phyloP scores from a whole-genome alignment of 2,329 filamentous ascomycete genomes.

The Talaromyces sp. region DNA sequence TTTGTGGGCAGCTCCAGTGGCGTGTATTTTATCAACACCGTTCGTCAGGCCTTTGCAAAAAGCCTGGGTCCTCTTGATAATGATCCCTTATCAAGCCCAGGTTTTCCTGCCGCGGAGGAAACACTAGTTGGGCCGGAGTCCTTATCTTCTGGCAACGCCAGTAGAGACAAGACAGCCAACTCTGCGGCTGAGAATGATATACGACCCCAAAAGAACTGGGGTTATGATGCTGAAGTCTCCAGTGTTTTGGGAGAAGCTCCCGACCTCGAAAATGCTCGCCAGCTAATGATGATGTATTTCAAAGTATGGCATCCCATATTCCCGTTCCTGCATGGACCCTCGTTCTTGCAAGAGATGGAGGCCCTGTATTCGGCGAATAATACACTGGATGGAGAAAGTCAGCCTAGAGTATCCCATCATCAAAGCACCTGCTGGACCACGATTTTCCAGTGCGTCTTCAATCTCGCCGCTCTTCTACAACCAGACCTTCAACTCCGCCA shows the following conservation, averaged over 20 bases:
- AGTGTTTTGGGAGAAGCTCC: constrained; percentile 24
- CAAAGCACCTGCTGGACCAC: constrained; percentile 27
- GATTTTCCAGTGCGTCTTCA: constrained; percentile 50
- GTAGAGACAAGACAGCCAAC: constrained; percentile 3
- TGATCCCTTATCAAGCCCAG: constrained; percentile 14
- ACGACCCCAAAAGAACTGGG: constrained; percentile 18
- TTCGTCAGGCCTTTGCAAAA: constrained; percentile 47
- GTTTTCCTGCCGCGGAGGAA: constrained; percentile 27
- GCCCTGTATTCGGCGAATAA: constrained; percentile 31
- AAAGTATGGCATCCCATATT: constrained; percentile 51
- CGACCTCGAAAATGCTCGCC: constrained; percentile 29
- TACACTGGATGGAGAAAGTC: background rate
- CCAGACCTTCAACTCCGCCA: constrained; percentile 29
- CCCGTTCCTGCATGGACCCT: constrained; percentile 49
- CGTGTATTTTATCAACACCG: constrained; percentile 53
- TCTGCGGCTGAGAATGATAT: constrained; percentile 11
- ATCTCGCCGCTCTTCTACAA: constrained; percentile 38
- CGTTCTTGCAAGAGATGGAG: constrained; percentile 44
- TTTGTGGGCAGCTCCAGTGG: constrained; percentile 52
- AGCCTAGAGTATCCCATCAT: constrained; percentile 13
- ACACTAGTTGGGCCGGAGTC: constrained; percentile 24
- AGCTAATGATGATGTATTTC: constrained; percentile 48
- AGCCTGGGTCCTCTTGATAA: constrained; percentile 20
- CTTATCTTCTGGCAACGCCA: constrained; percentile 15
- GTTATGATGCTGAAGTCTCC: constrained; percentile 24